A percentile compares a stretch with the other conserved stretches of the same genome.
These are phyloP conservation scores for Salvia rosmarinus DNA, from an alignment of 257 asterid genomes.

Conservation along the genomic window DNA sequence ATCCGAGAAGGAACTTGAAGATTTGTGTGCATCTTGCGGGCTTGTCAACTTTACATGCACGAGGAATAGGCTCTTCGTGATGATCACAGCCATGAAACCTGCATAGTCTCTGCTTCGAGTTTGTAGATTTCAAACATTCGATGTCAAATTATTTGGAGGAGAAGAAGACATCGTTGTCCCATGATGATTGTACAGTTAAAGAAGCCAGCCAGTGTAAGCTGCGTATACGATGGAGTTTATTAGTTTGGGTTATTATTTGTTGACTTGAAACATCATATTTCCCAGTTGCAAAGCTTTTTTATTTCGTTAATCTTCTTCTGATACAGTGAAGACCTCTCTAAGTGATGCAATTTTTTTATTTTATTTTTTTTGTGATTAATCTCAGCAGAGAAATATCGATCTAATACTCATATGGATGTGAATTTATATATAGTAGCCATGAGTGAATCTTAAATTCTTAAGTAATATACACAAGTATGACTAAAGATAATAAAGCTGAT, in stretches of 20 bases:
- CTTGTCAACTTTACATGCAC: conserved; percentile 58
- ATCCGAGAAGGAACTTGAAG: conserved; percentile 73
- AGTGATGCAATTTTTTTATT: no score
- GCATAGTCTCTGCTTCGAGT: conserved; percentile 1
- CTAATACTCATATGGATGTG: no score
- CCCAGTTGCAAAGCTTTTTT: neutral
- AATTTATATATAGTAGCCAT: no score
- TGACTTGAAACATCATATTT: neutral
- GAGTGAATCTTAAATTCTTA: conserved; percentile 34
- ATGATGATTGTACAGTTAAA: neutral
- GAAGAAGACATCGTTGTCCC: neutral
- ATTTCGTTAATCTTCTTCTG: neutral
- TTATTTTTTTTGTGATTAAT: no score
- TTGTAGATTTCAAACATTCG: neutral
- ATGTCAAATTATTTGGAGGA: neutral
- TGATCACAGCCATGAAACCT: conserved; percentile 77
- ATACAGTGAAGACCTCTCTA: neutral
- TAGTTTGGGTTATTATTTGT: neutral
- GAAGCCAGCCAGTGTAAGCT: neutral
- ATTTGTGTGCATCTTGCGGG: conserved; percentile 70
- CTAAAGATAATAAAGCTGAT: neutral
- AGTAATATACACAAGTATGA: no score
- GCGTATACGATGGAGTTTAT: no score
- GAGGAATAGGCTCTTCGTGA: conserved; percentile 68
- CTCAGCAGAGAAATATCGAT: no score